Evolutionary conservation across 1,284 basidiomycete species (phyloP).

Genomic region (Puccinia novopanici): DNA sequence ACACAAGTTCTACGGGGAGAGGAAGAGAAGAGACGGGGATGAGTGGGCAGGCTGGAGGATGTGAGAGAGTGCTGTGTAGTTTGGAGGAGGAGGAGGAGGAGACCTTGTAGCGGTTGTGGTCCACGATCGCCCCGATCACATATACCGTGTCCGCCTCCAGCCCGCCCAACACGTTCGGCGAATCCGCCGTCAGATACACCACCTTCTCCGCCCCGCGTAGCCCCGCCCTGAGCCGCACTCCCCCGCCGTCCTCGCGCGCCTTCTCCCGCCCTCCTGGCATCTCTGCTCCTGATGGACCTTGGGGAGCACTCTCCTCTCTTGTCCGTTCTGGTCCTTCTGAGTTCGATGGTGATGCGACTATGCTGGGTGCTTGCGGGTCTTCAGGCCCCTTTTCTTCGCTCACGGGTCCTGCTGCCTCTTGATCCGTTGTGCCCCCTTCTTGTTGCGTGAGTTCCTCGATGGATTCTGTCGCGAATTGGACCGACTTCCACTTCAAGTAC

Average conservation of each 20-base stretch:
- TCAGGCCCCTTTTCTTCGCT: not conserved
- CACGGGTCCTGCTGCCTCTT: constrained; percentile 52
- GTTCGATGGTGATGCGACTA: too few species aligned
- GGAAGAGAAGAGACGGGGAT: not conserved
- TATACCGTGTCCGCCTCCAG: constrained; percentile 79
- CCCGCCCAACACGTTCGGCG: constrained; percentile 76
- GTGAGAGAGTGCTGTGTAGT: too few species aligned
- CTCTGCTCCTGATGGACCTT: too few species aligned
- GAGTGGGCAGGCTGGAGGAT: not conserved
- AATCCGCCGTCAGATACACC: constrained; percentile 93
- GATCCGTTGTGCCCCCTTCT: not conserved
- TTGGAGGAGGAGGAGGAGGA: constrained; percentile 1
- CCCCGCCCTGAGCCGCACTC: not conserved
- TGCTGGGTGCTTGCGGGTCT: too few species aligned
- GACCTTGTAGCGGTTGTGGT: constrained; percentile 95
- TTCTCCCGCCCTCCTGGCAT: too few species aligned
- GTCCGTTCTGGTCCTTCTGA: not conserved
- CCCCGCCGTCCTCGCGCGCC: not conserved
- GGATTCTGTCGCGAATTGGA: not conserved
- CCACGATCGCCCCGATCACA: constrained; percentile 93
- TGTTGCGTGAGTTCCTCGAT: constrained; percentile 29
- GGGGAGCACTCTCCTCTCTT: not conserved
- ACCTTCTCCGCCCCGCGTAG: constrained; percentile 59
- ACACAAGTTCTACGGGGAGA: constrained; percentile 73
- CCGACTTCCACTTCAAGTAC: constrained; percentile 23